These are phyloP conservation scores for Epichloe sibirici DNA, from an alignment of 2,329 filamentous ascomycete genomes.

Conservation along the genomic window DNA sequence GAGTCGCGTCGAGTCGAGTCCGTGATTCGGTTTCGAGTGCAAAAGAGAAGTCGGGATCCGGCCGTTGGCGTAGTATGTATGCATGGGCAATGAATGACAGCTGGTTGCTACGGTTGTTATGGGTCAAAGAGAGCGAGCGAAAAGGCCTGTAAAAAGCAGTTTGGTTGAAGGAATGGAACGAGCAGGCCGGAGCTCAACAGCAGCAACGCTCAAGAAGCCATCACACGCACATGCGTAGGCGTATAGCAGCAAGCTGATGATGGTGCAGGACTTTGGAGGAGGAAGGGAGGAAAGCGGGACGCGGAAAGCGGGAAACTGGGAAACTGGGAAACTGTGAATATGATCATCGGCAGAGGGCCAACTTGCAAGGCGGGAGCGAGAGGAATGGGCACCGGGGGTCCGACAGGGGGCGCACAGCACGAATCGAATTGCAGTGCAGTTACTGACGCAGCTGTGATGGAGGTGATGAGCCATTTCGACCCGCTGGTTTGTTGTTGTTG, in stretches of 20 bases:
- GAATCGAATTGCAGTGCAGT: too few species aligned
- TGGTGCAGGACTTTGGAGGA: not conserved
- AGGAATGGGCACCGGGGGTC: too few species aligned
- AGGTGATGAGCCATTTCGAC: not conserved
- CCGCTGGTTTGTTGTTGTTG: not conserved
- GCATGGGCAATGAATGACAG: too few species aligned
- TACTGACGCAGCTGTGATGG: too few species aligned
- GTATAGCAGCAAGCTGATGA: not conserved
- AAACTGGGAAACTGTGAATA: not conserved
- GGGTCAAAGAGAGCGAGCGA: not conserved
- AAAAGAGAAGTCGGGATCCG: not conserved
- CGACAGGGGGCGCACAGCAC: too few species aligned
- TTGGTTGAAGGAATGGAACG: constrained; percentile 8
- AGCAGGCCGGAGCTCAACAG: constrained; percentile 5
- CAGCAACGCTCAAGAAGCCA: constrained; percentile 4
- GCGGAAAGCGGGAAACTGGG: not conserved
- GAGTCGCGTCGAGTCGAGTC: not conserved
- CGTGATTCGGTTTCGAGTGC: not conserved
- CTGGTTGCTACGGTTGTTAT: not conserved
- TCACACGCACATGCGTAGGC: not conserved
- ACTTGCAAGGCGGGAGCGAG: too few species aligned
- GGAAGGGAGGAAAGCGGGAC: not conserved
- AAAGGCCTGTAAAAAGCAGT: not conserved
- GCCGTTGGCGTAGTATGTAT: not conserved
- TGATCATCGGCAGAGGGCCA: not conserved